These are phyloP conservation scores for Peronospora farinosa DNA, from an alignment of 352 stramenopile species.

Conservation along the genomic window DNA sequence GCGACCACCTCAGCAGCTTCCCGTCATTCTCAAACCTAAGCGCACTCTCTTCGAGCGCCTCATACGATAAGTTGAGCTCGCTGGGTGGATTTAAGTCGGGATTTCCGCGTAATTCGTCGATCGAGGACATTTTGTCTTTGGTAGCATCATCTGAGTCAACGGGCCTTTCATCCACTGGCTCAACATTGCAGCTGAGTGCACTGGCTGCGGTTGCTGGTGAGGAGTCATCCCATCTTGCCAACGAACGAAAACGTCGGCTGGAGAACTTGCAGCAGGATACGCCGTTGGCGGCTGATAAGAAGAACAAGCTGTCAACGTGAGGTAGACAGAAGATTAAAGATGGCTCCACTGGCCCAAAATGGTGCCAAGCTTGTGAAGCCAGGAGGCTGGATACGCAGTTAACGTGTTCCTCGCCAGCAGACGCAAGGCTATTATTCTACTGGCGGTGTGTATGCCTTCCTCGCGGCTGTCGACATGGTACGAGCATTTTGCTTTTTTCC, in stretches of 20 bases:
- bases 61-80: conserved; percentile 68
- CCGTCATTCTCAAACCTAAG: conserved; percentile 74
- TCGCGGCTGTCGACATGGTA: conserved; percentile 6
- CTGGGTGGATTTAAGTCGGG: conserved; percentile 43
- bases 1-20: conserved; percentile 66
- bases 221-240: conserved; percentile 49
- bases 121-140: conserved; percentile 82
- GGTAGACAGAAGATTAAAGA: conserved; percentile 12
- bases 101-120: conserved; percentile 81
- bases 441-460: conserved; percentile 4
- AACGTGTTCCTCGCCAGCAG: conserved; percentile 2
- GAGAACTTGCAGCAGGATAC: conserved; percentile 30
- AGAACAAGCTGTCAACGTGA: conserved; percentile 53
- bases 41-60: conserved; percentile 53
- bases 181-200: conserved; percentile 59
- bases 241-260: conserved; percentile 57
- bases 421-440: conserved; percentile 9
- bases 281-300: conserved; percentile 39
- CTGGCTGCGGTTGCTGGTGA: conserved; percentile 58
- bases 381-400: background rate
- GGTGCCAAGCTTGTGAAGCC: conserved; percentile 4
- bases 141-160: conserved; percentile 72
- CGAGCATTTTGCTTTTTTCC: conserved; percentile 17
- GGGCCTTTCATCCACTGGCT: conserved; percentile 42
- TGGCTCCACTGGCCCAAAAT: conserved; percentile 9